Percentiles rank a stretch among this genome's conserved stretches.
Conservation (phyloP, 2,329 filamentous ascomycete genomes). For the Epichloe gansuensis region DNA sequence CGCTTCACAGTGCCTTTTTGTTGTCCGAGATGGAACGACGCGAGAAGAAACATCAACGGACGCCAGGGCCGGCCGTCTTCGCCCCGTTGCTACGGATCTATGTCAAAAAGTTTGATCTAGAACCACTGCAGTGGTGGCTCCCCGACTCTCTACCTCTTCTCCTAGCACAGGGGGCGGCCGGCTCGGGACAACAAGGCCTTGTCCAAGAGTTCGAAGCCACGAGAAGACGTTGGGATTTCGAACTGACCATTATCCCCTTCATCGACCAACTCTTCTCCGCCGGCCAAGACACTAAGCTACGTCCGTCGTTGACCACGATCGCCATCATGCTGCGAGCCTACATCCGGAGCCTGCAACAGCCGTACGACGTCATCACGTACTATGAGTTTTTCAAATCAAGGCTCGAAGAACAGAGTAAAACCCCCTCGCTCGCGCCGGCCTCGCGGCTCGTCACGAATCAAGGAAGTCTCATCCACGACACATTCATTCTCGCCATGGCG, state of each 20-base stretch:
- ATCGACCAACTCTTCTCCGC: conserved; percentile 19
- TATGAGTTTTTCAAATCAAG: conserved; percentile 34
- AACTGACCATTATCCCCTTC: conserved; percentile 20
- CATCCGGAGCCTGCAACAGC: conserved; percentile 25
- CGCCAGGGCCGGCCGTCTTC: conserved; percentile 28
- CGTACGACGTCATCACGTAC: conserved; percentile 29
- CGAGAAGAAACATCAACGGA: conserved; percentile 15
- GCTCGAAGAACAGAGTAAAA: conserved; percentile 20
- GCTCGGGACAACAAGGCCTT: conserved; percentile 8
- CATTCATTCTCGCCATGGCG: conserved; percentile 34
- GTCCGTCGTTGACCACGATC: conserved; percentile 27
- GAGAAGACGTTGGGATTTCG: conserved; percentile 17
- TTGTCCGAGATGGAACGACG: conserved; percentile 28
- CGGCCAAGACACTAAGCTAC: conserved; percentile 12
- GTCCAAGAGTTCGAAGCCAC: conserved; percentile 10
- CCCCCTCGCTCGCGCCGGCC: conserved; percentile 15
- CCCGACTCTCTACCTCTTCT: conserved; percentile 23
- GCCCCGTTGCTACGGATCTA: conserved; percentile 36
- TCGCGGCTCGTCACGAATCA: conserved; percentile 24
- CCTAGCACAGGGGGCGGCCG: conserved; percentile 14
- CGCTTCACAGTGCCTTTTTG: conserved; percentile 36
- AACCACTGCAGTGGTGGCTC: conserved; percentile 29
- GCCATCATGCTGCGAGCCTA: conserved; percentile 36
- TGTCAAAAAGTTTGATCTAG: conserved; percentile 32
- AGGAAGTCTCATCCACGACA: conserved; percentile 34